A percentile compares a stretch with the other conserved stretches of the same genome.
These are phyloP conservation scores for Aureobasidium sp. DNA, from an alignment of 2,329 filamentous ascomycete genomes.

Conservation along the genomic window DNA sequence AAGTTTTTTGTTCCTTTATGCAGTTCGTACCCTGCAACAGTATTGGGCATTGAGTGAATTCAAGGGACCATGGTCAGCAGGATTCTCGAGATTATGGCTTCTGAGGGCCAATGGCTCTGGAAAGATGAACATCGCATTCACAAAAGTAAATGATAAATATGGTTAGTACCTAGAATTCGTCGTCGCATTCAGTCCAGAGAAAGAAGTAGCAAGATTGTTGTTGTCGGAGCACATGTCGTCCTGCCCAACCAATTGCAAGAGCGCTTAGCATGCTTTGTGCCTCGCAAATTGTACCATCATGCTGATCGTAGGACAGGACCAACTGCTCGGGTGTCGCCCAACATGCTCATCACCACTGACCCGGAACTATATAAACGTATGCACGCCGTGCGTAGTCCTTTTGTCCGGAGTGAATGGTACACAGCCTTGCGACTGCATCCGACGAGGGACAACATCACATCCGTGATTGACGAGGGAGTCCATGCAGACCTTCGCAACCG, in stretches of 20 bases:
- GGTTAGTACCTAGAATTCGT: conserved; percentile 21
- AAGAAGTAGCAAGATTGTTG: background rate
- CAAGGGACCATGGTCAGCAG: conserved; percentile 29
- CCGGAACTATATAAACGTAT: conserved; percentile 29
- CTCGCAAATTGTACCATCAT: background rate
- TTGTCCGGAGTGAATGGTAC: conserved; percentile 29
- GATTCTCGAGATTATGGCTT: conserved; percentile 32
- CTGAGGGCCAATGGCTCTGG: conserved; percentile 27
- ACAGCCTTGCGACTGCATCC: conserved; percentile 30
- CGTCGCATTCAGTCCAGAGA: background rate
- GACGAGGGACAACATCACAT: conserved; percentile 32
- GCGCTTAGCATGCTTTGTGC: background rate
- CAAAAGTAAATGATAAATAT: conserved; percentile 27
- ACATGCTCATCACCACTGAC: conserved; percentile 29
- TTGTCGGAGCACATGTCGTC: background rate
- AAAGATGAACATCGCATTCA: conserved; percentile 30
- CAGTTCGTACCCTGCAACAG: conserved; percentile 21
- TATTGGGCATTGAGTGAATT: conserved; percentile 27
- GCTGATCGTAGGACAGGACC: conserved; percentile 22
- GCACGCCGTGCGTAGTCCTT: conserved; percentile 29
- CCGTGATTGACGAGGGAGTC: conserved; percentile 28
- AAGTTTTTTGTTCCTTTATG: background rate
- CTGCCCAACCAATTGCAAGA: background rate
- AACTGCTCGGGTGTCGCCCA: conserved; percentile 29
- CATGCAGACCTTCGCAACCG: conserved; percentile 29